Conservation (phyloP, 768 basidiomycete genomes). For the Pholiota microspora region DNA sequence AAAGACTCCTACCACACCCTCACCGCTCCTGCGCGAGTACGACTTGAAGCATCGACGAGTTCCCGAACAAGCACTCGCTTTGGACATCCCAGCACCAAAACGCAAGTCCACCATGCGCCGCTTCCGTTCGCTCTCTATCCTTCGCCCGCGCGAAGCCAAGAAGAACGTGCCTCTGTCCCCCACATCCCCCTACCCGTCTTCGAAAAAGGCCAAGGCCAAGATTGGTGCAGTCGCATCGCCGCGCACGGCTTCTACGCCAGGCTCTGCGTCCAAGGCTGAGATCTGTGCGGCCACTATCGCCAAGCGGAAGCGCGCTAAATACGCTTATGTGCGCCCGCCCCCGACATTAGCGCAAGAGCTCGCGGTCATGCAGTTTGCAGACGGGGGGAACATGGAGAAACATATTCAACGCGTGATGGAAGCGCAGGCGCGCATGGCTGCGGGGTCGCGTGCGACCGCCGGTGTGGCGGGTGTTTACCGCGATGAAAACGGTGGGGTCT, state of each 20-base stretch:
- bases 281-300: conserved; percentile 26
- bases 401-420: conserved; percentile 56
- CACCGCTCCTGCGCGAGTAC: conserved; percentile 27
- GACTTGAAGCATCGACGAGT: conserved; percentile 13
- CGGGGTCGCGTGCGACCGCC: conserved; percentile 19
- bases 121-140: conserved; percentile 43
- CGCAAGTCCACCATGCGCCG: conserved; percentile 19
- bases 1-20: conserved; percentile 45
- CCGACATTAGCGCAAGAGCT: conserved; percentile 64
- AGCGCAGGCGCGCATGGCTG: conserved; percentile 47
- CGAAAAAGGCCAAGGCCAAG: conserved; percentile 15
- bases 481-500: conserved; percentile 62
- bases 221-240: background rate
- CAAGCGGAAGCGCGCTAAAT: conserved; percentile 53
- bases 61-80: conserved; percentile 4
- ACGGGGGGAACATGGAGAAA: conserved; percentile 58
- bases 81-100: conserved; percentile 6
- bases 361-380: conserved; percentile 66
- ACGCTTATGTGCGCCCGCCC: conserved; percentile 38
- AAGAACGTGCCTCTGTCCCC: conserved; percentile 22
- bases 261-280: conserved; percentile 3
- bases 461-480: conserved; percentile 54
- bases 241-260: background rate
- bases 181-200: conserved; percentile 15
- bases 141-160: conserved; percentile 32